phyloP scores from a whole-genome alignment of 2,329 filamentous ascomycete genomes.

The Daldinia sp. region DNA sequence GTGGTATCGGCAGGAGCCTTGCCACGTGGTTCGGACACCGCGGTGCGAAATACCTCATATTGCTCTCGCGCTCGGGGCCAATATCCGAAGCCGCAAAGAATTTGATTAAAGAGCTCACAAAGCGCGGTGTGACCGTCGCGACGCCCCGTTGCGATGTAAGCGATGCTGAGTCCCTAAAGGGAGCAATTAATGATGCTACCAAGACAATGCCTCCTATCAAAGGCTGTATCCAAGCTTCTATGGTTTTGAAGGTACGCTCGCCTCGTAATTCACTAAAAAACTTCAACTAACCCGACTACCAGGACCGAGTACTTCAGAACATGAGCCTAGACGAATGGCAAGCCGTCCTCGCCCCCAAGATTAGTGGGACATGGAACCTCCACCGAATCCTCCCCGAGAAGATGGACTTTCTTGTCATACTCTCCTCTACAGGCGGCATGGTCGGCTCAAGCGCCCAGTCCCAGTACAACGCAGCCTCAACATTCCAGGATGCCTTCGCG shows the following conservation, averaged over 20 bases:
- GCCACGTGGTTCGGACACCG: slow-evolving; percentile 49
- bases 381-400: not conserved
- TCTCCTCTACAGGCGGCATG: slow-evolving; percentile 27
- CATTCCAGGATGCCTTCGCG: slow-evolving; percentile 37
- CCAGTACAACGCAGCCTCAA: slow-evolving; percentile 39
- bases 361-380: slow-evolving; percentile 25
- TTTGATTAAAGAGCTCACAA: slow-evolving; percentile 43
- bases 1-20: slow-evolving; percentile 51
- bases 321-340: slow-evolving; percentile 56
- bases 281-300: not conserved
- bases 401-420: slow-evolving; percentile 33
- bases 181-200: slow-evolving; percentile 40
- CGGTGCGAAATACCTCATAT: slow-evolving; percentile 50
- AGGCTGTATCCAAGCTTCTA: slow-evolving; percentile 60
- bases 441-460: slow-evolving; percentile 32
- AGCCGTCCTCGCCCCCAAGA: slow-evolving; percentile 22
- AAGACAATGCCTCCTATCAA: slow-evolving; percentile 53
- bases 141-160: slow-evolving; percentile 50
- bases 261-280: not conserved
- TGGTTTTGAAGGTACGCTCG: slow-evolving; percentile 53
- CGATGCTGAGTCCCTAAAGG: slow-evolving; percentile 48
- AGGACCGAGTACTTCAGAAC: slow-evolving; percentile 50
- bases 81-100: slow-evolving; percentile 16
- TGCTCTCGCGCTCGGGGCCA: slow-evolving; percentile 49
- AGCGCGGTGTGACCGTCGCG: slow-evolving; percentile 43